Evolutionary conservation across 306 rosid genomes (phyloP), one percentile per base, ranked within the genome.

Genomic region (Urtica urens): DNA sequence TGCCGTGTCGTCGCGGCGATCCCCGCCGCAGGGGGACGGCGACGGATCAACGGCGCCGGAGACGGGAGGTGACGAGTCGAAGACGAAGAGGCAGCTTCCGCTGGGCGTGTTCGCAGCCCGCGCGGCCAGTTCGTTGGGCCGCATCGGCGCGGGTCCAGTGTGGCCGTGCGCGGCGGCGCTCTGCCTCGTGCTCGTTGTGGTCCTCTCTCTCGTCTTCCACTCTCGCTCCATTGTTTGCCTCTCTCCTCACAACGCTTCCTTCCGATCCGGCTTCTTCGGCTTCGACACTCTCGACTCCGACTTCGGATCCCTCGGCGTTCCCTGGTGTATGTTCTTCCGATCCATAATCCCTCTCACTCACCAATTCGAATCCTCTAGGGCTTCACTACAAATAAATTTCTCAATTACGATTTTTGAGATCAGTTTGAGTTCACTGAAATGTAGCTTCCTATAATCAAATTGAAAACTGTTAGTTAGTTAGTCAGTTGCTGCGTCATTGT

Each of bases 241-340:
- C 69, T 85, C 94, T 6, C 57, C 78, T 4, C 70, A 55, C 38
- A 60, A 46, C 34, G 83, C 85, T 0, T 66, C 67, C 3, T 78
- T 90, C 20, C 81, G 93, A 25, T 40, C 90, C 34, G 68, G 80
- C 7, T 78, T 78, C 69, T 76, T 76, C 64, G 93, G 78, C 23
- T 44, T 82, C 57, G 96, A 85, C 2, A 87, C 75, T 5, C 78
- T 85, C 18, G 99, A 79, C 23, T 77, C 96, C 25, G 99, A 92
- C 64, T 85, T 92, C 15, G 99, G 96, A 50, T 53, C 75, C 21
- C 99, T 92, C 37, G 96, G 99, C 61, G 99, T 92, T 48, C 99
- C 99, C 56, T 92, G 99, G 75, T 92, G 99, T 92, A 79, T 75
- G 99, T 60, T n/a, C n/a, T n/a, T n/a, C n/a, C n/a, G n/a, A n/a